Evolutionary conservation across 495 filamentous ascomycete genomes (phyloP).

Genomic region (Sordaria brevicollis): DNA sequence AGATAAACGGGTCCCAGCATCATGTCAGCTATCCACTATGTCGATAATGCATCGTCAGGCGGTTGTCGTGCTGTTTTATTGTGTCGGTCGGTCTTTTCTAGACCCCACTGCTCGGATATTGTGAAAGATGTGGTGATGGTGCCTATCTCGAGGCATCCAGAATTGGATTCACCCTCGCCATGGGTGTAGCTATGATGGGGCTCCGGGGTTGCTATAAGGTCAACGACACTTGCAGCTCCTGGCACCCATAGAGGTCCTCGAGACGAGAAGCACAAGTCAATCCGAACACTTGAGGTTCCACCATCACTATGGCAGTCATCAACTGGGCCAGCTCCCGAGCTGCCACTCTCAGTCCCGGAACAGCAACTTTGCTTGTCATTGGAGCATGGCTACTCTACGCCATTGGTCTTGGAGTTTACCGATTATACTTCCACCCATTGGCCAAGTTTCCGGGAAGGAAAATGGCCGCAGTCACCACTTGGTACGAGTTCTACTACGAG

Average conservation of each 20-base stretch:
- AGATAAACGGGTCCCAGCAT: background rate
- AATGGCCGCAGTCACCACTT: conserved; percentile 30
- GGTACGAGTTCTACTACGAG: conserved; percentile 39
- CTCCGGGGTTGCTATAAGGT: background rate
- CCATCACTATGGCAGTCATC: background rate
- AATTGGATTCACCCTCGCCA: background rate
- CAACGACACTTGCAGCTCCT: background rate
- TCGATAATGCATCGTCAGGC: background rate
- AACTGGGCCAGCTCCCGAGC: background rate
- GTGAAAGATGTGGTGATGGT: background rate
- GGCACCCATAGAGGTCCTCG: background rate
- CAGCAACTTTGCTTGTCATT: background rate
- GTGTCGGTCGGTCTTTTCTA: background rate
- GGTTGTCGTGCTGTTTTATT: background rate
- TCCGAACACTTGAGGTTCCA: background rate
- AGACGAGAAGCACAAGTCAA: background rate
- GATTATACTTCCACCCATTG: conserved; percentile 25
- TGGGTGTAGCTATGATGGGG: background rate
- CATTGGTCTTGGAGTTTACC: background rate
- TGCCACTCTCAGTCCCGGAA: background rate
- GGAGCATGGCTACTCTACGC: background rate
- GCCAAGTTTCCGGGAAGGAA: conserved; percentile 33
- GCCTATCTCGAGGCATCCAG: background rate
- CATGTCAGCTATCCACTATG: background rate
- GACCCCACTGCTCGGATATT: background rate